Percentiles rank a stretch among this genome's conserved stretches.
Evolutionary conservation across 805 yeast genomes (phyloP).

Genomic region (Middelhovenomyces tepae): DNA sequence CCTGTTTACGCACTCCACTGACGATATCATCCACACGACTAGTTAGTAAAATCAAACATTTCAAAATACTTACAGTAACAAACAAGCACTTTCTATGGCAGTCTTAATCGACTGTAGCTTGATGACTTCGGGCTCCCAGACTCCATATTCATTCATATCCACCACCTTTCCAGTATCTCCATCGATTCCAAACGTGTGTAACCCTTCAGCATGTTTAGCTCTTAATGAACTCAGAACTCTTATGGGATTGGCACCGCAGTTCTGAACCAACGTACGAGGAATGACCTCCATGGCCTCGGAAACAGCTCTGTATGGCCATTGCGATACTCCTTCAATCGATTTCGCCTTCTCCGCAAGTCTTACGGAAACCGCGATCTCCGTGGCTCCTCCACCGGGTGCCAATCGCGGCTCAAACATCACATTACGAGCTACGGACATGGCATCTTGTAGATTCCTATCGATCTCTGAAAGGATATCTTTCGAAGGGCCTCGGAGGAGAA

Average conservation of each 20-base stretch:
- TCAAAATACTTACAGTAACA: constrained; percentile 46
- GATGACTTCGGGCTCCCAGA: constrained; percentile 99
- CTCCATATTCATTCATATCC: constrained; percentile 91
- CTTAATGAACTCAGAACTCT: constrained; percentile 81
- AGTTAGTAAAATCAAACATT: constrained; percentile 4
- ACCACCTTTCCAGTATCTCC: constrained; percentile 92
- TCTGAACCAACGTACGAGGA: constrained; percentile 94
- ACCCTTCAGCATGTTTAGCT: constrained; percentile 88
- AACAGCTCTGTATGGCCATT: constrained; percentile 98
- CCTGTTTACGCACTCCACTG: constrained; percentile 71
- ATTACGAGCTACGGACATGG: constrained; percentile 95
- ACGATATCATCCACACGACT: constrained; percentile 93
- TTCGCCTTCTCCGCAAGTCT: constrained; percentile 83
- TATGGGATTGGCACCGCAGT: constrained; percentile 96
- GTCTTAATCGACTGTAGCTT: constrained; percentile 96
- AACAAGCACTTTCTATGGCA: constrained; percentile 95
- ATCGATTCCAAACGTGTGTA: constrained; percentile 79
- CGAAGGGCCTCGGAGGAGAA: constrained; percentile 89
- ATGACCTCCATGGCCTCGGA: constrained; percentile 98
- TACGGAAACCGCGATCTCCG: constrained; percentile 96
- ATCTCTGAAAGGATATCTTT: constrained; percentile 94
- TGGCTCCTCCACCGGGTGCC: constrained; percentile 99
- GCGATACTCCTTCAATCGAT: constrained; percentile 86
- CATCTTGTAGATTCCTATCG: constrained; percentile 95
- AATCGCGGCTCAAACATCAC: constrained; percentile 90